These are phyloP conservation scores for Lyophyllum semitale DNA, from an alignment of 768 basidiomycete genomes.

Conservation along the genomic window DNA sequence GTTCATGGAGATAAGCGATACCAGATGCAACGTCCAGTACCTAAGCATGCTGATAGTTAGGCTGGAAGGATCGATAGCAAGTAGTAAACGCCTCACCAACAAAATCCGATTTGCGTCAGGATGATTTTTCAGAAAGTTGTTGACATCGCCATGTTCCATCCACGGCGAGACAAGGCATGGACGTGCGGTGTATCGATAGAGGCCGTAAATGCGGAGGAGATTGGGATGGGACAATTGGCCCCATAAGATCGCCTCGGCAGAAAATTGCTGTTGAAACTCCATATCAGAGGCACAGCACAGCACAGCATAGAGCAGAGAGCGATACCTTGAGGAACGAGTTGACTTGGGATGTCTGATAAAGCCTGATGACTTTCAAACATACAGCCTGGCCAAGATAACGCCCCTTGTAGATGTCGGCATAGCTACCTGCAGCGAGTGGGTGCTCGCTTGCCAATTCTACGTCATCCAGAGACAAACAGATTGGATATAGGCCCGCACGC, in stretches of 20 bases:
- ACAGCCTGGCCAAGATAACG: conserved; percentile 4
- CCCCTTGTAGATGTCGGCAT: conserved; percentile 12
- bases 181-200: conserved; percentile 21
- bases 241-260: conserved; percentile 11
- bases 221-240: conserved; percentile 9
- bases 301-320: not conserved
- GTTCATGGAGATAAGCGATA: conserved; percentile 33
- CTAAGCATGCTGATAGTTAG: conserved; percentile 14
- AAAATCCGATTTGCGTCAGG: conserved; percentile 7
- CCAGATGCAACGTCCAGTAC: conserved; percentile 32
- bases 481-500: conserved; percentile 10
- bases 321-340: conserved; percentile 4
- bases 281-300: not conserved
- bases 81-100: not conserved
- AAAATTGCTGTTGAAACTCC: not conserved
- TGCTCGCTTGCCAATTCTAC: not conserved
- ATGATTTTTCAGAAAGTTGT: conserved; percentile 17
- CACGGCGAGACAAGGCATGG: conserved; percentile 36
- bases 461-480: conserved; percentile 7
- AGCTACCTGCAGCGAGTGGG: conserved; percentile 6
- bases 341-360: conserved; percentile 12
- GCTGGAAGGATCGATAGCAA: not conserved
- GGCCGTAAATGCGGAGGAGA: conserved; percentile 37
- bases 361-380: conserved; percentile 14
- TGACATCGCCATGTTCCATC: conserved; percentile 38